Conservation (phyloP, 2,329 filamentous ascomycete genomes). For the Mycosphaerelloides madeirae region DNA sequence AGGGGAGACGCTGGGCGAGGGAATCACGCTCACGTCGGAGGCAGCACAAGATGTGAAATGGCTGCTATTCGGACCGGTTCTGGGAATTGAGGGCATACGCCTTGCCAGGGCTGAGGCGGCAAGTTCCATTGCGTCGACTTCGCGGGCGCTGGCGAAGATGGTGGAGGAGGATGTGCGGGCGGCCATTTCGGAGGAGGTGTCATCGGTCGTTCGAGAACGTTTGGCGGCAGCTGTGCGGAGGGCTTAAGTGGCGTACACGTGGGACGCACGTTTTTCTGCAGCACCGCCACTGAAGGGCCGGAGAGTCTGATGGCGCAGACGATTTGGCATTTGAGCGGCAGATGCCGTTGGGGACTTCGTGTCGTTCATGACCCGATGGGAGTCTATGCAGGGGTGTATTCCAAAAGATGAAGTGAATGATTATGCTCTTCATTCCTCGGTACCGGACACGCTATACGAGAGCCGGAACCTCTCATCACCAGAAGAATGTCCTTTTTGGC, state of each 20-base stretch:
- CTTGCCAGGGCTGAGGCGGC: conserved; percentile 28
- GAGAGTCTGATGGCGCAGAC: too few relatives aligned
- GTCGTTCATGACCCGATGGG: too few relatives aligned
- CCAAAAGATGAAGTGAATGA: too few relatives aligned
- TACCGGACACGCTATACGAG: too few relatives aligned
- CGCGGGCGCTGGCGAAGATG: conserved; percentile 11
- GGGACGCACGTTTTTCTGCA: neutral
- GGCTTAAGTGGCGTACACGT: conserved; percentile 2
- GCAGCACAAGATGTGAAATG: conserved; percentile 15
- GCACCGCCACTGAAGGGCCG: too few relatives aligned
- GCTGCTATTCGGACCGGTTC: conserved; percentile 24
- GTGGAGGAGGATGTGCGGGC: conserved; percentile 17
- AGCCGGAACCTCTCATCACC: too few relatives aligned
- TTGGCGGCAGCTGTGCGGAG: conserved; percentile 1
- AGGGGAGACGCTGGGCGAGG: conserved; percentile 5
- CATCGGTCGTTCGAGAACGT: conserved; percentile 19
- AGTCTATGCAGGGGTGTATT: too few relatives aligned
- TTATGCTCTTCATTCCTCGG: too few relatives aligned
- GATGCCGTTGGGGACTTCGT: too few relatives aligned
- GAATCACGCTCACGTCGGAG: conserved; percentile 3
- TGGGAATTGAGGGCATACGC: conserved; percentile 27
- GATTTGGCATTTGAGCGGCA: too few relatives aligned
- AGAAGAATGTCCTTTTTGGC: too few relatives aligned
- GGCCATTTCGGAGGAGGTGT: conserved; percentile 19
- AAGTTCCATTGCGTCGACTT: conserved; percentile 17